These are phyloP conservation scores for Boeremia lycopersici DNA, from an alignment of 2,329 filamentous ascomycete genomes.

Conservation along the genomic window DNA sequence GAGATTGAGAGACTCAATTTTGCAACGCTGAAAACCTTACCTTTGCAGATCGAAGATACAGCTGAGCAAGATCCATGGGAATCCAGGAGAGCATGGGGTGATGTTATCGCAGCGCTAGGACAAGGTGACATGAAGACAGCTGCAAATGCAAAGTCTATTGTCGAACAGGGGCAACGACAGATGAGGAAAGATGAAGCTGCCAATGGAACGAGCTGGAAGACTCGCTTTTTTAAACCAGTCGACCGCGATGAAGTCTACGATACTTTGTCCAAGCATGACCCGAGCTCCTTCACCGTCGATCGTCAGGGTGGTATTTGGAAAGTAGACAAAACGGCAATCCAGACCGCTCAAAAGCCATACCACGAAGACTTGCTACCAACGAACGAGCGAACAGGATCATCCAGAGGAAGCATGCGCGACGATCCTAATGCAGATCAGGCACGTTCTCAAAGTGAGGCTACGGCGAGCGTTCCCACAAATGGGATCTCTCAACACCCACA, in stretches of 20 bases:
- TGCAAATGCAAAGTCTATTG: slow-evolving; percentile 36
- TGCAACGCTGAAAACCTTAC: slow-evolving; percentile 24
- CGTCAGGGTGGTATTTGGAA: slow-evolving; percentile 41
- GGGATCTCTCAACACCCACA: not conserved
- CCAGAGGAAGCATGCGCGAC: not conserved
- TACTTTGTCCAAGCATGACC: slow-evolving; percentile 25
- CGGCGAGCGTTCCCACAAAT: not conserved
- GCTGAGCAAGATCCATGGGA: slow-evolving; percentile 54
- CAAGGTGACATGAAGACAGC: slow-evolving; percentile 50
- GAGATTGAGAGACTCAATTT: slow-evolving; percentile 48
- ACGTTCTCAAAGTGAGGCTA: slow-evolving; percentile 1
- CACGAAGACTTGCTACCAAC: slow-evolving; percentile 37
- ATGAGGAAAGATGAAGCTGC: slow-evolving; percentile 49
- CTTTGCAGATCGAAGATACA: slow-evolving; percentile 34
- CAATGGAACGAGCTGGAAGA: slow-evolving; percentile 46
- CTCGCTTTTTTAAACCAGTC: slow-evolving; percentile 50
- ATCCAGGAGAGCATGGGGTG: slow-evolving; percentile 51
- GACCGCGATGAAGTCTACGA: slow-evolving; percentile 35
- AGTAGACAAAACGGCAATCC: slow-evolving; percentile 31
- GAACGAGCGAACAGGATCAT: slow-evolving; percentile 20
- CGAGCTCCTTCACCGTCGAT: slow-evolving; percentile 32
- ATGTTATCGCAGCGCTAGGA: slow-evolving; percentile 48
- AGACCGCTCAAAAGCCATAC: slow-evolving; percentile 33
- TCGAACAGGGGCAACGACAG: slow-evolving; percentile 49
- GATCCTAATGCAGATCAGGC: not conserved